These are phyloP conservation scores for Boletus pseudo-olivaceus DNA, from an alignment of 768 basidiomycete genomes.

Conservation along the genomic window DNA sequence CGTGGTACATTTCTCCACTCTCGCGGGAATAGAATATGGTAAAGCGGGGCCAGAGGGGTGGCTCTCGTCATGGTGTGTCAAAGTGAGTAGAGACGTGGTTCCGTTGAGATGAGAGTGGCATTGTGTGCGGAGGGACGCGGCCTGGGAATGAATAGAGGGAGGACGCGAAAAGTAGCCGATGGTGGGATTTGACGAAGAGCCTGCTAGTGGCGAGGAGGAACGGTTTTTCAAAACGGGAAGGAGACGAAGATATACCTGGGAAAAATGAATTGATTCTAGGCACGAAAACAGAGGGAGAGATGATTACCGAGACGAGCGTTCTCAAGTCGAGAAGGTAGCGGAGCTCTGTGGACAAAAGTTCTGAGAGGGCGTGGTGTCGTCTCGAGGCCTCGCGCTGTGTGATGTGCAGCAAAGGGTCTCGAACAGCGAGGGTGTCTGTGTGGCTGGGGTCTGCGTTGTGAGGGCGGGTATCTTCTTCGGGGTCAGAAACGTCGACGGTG, in stretches of 20 bases:
- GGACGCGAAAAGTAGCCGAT: constrained; percentile 35
- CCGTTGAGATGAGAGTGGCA: constrained; percentile 37
- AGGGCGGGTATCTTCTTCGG: constrained; percentile 11
- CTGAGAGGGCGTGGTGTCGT: constrained; percentile 73
- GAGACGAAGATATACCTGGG: constrained; percentile 63
- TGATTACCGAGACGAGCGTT: constrained; percentile 68
- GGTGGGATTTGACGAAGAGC: constrained; percentile 27
- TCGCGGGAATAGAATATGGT: constrained; percentile 14
- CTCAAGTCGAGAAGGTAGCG: constrained; percentile 79
- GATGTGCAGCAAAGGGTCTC: background rate
- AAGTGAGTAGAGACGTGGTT: constrained; percentile 9
- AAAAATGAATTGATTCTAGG: background rate
- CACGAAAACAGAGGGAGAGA: background rate
- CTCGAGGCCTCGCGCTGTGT: constrained; percentile 38
- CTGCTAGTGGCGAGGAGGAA: constrained; percentile 6
- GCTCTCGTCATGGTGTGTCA: constrained; percentile 17
- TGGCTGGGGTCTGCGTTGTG: constrained; percentile 1
- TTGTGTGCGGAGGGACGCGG: constrained; percentile 45
- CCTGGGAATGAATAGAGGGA: constrained; percentile 39
- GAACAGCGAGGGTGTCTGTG: background rate
- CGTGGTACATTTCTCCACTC: constrained; percentile 32
- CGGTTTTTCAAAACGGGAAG: constrained; percentile 46
- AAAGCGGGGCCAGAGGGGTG: constrained; percentile 1
- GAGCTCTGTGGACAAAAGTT: constrained; percentile 81
- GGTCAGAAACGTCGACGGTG: constrained; percentile 15